Evolutionary conservation across 2,329 filamentous ascomycete species (phyloP).

Genomic region (Raffaelea arxii): DNA sequence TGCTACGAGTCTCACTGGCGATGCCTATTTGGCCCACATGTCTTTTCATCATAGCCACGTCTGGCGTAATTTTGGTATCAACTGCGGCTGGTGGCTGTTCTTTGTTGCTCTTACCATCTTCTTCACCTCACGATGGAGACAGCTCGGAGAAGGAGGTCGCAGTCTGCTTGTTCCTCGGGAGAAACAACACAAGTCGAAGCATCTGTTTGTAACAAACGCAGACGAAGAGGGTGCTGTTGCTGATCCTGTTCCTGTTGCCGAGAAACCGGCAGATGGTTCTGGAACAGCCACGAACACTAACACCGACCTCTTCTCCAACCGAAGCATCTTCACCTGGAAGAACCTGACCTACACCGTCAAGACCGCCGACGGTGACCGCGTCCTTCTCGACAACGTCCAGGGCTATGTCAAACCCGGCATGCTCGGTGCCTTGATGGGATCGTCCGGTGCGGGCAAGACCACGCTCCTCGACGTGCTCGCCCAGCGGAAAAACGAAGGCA

Average conservation of each 20-base stretch:
- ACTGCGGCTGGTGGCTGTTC: conserved; percentile 65
- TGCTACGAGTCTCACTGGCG: conserved; percentile 37
- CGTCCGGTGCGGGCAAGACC: conserved; percentile 76
- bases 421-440: conserved; percentile 70
- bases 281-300: background rate
- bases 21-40: conserved; percentile 28
- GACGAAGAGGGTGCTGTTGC: background rate
- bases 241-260: background rate
- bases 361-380: conserved; percentile 49
- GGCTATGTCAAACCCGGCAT: conserved; percentile 79
- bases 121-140: conserved; percentile 7
- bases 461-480: conserved; percentile 77
- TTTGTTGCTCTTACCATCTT: conserved; percentile 60
- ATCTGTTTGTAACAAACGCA: background rate
- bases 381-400: conserved; percentile 68
- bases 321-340: conserved; percentile 65
- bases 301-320: conserved; percentile 35
- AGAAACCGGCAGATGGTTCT: background rate
- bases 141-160: conserved; percentile 3
- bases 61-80: conserved; percentile 70
- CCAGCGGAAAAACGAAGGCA: conserved; percentile 67
- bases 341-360: conserved; percentile 61
- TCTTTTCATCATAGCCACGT: conserved; percentile 46
- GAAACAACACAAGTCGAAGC: conserved; percentile 8
- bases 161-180: conserved; percentile 11